Conservation (phyloP, 2,329 filamentous ascomycete genomes). For the Grosmannia huntii region DNA sequence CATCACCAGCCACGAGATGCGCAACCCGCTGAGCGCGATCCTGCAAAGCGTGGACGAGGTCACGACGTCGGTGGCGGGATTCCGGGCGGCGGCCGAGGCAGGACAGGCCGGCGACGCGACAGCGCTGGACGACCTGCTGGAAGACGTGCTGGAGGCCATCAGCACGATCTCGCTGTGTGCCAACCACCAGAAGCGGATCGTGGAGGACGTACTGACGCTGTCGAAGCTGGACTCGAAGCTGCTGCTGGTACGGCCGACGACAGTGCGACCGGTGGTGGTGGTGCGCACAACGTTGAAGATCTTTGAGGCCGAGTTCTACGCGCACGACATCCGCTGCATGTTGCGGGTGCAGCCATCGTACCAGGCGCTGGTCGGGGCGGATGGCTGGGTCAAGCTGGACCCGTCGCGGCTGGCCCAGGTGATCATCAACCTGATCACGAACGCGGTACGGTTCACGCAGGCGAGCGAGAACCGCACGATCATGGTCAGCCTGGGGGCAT, state of each 20-base stretch:
- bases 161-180: constrained; percentile 71
- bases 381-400: constrained; percentile 58
- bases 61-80: constrained; percentile 31
- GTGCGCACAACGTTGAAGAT: constrained; percentile 58
- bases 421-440: constrained; percentile 62
- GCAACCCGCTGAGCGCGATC: constrained; percentile 63
- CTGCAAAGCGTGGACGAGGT: constrained; percentile 70
- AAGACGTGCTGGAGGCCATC: constrained; percentile 57
- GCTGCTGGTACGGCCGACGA: constrained; percentile 56
- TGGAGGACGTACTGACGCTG: constrained; percentile 59
- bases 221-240: constrained; percentile 67
- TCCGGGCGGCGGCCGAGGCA: constrained; percentile 18
- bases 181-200: constrained; percentile 66
- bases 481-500: constrained; percentile 51
- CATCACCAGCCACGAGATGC: constrained; percentile 64
- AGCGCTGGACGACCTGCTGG: constrained; percentile 34
- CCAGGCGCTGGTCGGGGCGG: constrained; percentile 42
- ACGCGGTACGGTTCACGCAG: constrained; percentile 53
- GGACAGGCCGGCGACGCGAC: constrained; percentile 8
- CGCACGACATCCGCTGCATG: constrained; percentile 58
- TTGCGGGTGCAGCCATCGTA: constrained; percentile 59
- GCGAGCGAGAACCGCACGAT: constrained; percentile 47
- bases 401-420: constrained; percentile 62
- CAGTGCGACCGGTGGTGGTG: constrained; percentile 52
- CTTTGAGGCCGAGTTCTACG: constrained; percentile 63